Evolutionary conservation across 805 yeast genomes (phyloP), one percentile per base, ranked within the genome.

Genomic region (Isabelozyma heimii): DNA sequence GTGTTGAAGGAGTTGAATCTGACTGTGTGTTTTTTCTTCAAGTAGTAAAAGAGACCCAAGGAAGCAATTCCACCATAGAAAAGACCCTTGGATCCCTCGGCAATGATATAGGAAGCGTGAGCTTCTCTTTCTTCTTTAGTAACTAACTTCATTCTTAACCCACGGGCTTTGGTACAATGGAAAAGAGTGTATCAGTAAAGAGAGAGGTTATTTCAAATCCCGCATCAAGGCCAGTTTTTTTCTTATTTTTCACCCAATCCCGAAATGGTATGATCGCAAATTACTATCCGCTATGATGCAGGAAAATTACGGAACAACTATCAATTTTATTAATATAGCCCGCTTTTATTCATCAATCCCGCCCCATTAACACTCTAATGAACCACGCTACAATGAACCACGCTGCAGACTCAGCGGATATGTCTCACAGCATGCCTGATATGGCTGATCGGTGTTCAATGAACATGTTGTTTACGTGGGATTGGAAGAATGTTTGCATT

Each of bases 381-480:
- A 16, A n/a, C 38, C 12, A 20, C 24, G 24, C 24, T 20, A 20
- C 24, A 20, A 35, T 37, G 37, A 28, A 28, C 38, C n/a, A 35
- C 15, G 38, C 38, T 35, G 38, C 38, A n/a, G 8, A 35, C 38
- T 5, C n/a, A 5, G 38, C 38, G n/a, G 38, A n/a, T 35, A 20
- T 20, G 24, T 20, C 24, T 20, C 24, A 20, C 24, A 20, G 6
- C 24, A 27, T 20, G 33, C 43, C 28, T 1, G 26, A 13, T 13
- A 33, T 26, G 16, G 13, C 46, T 24, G 8, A 15, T n/a, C 17
- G 42, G 8, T 20, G 43, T 15, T 40, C 43, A 12, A 40, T 40
- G 43, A 40, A 62, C 69, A 89, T 87, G 94, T 57, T 85, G 7
- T 85, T 89, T 62, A 87, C 91, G 5, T 89, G 94, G 91, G 82